phyloP scores from a whole-genome alignment of 2,329 filamentous ascomycete genomes.

The Fusarium sp. region DNA sequence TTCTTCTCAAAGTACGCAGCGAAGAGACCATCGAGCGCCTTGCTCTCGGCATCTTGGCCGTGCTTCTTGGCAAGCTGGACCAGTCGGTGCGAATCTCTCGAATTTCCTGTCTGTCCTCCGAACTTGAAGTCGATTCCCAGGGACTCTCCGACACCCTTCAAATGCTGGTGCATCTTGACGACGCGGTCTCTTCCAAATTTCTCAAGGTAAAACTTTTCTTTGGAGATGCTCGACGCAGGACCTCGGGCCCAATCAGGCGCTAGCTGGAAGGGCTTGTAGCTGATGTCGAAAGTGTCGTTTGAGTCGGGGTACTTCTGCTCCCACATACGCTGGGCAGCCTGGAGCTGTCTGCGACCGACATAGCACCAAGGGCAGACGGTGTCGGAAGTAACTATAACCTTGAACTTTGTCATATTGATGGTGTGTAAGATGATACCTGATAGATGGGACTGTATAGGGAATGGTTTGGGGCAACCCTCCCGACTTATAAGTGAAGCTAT shows the following conservation, averaged over 20 bases:
- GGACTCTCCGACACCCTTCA: constrained; percentile 44
- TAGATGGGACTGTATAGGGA: background rate
- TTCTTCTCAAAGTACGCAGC: constrained; percentile 54
- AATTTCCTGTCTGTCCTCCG: constrained; percentile 76
- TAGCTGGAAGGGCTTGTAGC: constrained; percentile 58
- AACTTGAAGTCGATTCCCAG: constrained; percentile 61
- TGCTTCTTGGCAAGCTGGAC: constrained; percentile 60
- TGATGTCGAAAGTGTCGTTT: constrained; percentile 67
- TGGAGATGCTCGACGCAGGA: constrained; percentile 47
- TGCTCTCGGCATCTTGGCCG: constrained; percentile 62
- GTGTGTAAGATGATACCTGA: background rate
- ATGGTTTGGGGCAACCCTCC: background rate
- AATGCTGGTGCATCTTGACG: constrained; percentile 43
- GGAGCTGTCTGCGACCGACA: constrained; percentile 57
- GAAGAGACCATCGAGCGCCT: constrained; percentile 59
- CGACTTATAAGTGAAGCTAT: constrained; percentile 16
- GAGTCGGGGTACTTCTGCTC: constrained; percentile 51
- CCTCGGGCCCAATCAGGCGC: constrained; percentile 47
- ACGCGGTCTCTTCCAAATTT: constrained; percentile 73
- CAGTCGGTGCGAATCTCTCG: constrained; percentile 78
- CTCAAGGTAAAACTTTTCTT: constrained; percentile 49
- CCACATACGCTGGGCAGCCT: constrained; percentile 56
- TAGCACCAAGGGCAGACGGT: constrained; percentile 63
- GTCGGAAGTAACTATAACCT: constrained; percentile 59
- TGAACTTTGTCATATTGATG: constrained; percentile 66